Evolutionary conservation across 805 yeast species (phyloP).

Genomic region (Spathaspora hagerdaliae): DNA sequence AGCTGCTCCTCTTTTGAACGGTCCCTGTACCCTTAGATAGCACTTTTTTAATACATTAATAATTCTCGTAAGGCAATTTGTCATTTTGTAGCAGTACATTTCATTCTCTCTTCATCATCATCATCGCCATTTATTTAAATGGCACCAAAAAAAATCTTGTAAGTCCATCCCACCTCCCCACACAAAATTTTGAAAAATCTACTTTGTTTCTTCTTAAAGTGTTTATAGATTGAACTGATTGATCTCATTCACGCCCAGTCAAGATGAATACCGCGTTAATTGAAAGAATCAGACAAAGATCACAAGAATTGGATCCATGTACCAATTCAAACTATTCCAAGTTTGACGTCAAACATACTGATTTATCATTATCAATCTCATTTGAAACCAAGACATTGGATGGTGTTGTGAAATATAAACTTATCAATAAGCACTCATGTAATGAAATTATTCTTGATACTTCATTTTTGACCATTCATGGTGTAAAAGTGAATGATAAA

Average conservation of each 20-base stretch:
- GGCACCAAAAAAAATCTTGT: slow-evolving; percentile 1
- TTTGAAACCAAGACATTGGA: slow-evolving; percentile 19
- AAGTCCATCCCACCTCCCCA: background rate
- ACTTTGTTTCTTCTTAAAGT: background rate
- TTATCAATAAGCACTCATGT: slow-evolving; percentile 8
- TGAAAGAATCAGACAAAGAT: slow-evolving; percentile 4
- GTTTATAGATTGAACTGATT: background rate
- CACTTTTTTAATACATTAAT: too few species aligned
- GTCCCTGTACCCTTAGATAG: too few species aligned
- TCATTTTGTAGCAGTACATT: too few species aligned
- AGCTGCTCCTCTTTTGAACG: too few species aligned
- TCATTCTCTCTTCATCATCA: too few species aligned
- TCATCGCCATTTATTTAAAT: background rate
- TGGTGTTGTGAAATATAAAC: slow-evolving; percentile 21
- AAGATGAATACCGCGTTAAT: background rate
- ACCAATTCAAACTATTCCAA: slow-evolving; percentile 25
- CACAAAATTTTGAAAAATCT: too few species aligned
- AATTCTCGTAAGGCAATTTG: too few species aligned
- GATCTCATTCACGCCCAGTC: background rate
- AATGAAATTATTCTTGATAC: slow-evolving; percentile 20
- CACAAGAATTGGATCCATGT: slow-evolving; percentile 21
- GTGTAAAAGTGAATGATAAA: slow-evolving; percentile 16
- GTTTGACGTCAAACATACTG: slow-evolving; percentile 16
- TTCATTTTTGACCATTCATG: slow-evolving; percentile 18
- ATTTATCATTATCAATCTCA: slow-evolving; percentile 18